phyloP scores from a whole-genome alignment of 495 filamentous ascomycete species.

The Saxophila tyrrhenica region DNA sequence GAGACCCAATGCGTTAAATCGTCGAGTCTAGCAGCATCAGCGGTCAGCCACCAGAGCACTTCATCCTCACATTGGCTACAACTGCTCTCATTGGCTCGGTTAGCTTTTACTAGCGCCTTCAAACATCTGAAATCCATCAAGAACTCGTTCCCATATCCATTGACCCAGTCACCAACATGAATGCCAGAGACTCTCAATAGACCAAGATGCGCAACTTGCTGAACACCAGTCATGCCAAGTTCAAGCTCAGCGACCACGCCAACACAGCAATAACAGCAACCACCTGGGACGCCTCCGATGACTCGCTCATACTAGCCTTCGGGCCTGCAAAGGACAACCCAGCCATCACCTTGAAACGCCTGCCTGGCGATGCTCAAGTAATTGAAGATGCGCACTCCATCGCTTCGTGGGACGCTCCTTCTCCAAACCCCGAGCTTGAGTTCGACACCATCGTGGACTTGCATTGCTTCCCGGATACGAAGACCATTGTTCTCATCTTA shows the following conservation, averaged over 20 bases:
- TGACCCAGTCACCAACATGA: too few relatives aligned
- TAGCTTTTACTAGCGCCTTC: slow-evolving; percentile 1
- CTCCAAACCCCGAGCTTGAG: slow-evolving; percentile 53
- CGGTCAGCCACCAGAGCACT: too few relatives aligned
- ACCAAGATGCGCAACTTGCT: slow-evolving; percentile 29
- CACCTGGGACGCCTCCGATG: slow-evolving; percentile 25
- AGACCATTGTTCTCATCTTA: slow-evolving; percentile 69
- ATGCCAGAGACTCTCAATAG: neutral
- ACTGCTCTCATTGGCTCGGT: slow-evolving; percentile 5
- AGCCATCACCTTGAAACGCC: slow-evolving; percentile 26
- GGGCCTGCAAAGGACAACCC: slow-evolving; percentile 24
- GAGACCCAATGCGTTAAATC: too few relatives aligned
- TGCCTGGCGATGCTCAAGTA: slow-evolving; percentile 10
- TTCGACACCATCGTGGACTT: slow-evolving; percentile 63
- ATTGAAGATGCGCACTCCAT: slow-evolving; percentile 32
- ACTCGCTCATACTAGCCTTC: slow-evolving; percentile 28
- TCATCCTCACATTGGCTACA: too few relatives aligned
- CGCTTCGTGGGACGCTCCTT: slow-evolving; percentile 78
- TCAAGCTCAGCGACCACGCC: slow-evolving; percentile 16
- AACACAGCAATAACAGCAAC: slow-evolving; percentile 18
- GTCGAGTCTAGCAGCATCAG: too few relatives aligned
- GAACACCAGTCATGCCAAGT: slow-evolving; percentile 20
- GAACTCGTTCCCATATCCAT: neutral
- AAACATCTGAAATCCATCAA: slow-evolving; percentile 1
- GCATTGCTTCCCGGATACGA: slow-evolving; percentile 72